Evolutionary conservation across 805 yeast genomes (phyloP), one percentile per base, ranked within the genome.

Genomic region (Myxozyma geophila): DNA sequence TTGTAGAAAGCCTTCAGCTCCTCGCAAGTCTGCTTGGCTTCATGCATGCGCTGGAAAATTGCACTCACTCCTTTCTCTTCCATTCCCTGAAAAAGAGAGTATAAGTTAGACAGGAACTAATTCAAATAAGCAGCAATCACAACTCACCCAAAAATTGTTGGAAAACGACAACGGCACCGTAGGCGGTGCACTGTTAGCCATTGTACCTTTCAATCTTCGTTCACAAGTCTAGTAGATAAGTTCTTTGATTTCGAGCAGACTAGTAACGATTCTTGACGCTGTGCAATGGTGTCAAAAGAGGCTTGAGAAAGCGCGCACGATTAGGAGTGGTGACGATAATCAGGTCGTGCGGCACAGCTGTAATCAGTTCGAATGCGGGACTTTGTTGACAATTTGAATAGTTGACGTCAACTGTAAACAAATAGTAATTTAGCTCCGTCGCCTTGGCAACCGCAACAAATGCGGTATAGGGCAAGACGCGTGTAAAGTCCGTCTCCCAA

Each of bases 61-160:
- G 81, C 79, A 13, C 77, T 77, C 50, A 85, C 83, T 5, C 95
- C 91, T 50, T 81, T 76, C 55, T 85, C 87, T 60, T 87, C 87
- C 58, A 77, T 72, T 35, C 87, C 86, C 84, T 68, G 35, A 1
- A 17, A 50, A 1, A 17, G 35, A n/a, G 33, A 35, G 9, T 2
- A 19, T 23, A 7, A 21, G 23, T 44, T 37, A 59, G 51, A 5
- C 19, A 2, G 10, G 9, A 19, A 13, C 53, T 21, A 19, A 40
- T 2, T 1, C 46, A 35, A 15, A 17, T 21, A 44, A 47, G 19
- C 47, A 46, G 35, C 19, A 9, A 8, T 19, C 9, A 39, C 2
- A 19, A 36, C 71, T 8, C 56, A 69, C 72, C 72, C 72, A 69
- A 49, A 69, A 69, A 54, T 69, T 58, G 36, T 69, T 69, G 43